Evolutionary conservation across 768 basidiomycete genomes (phyloP), one percentile per base, ranked within the genome.

Genomic region (Podaxis mareebaensis): DNA sequence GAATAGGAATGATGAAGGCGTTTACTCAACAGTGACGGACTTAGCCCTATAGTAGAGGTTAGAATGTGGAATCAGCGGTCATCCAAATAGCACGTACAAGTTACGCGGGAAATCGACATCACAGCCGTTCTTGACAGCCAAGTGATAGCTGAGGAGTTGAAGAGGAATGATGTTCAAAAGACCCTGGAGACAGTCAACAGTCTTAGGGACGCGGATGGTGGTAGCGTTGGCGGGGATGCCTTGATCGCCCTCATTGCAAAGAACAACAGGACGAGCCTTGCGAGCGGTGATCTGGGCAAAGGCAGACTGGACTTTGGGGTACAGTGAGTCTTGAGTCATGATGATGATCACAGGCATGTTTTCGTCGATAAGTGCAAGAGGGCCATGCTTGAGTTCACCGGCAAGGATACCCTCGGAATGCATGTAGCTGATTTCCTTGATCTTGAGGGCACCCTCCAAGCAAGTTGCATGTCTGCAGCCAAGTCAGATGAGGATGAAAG

Each of bases 21-120:
- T 59, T 79, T 85, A 91, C 81, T 91, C 89, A 49, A 83, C 82
- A 39, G 89, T 91, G 61, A 91, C 89, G 65, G 89, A 91, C 73
- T 91, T 91, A 62, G 89, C 89, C 79, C 89, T 90, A 67, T n/a
- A 3, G 66, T 49, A 38, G 53, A 39, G 53, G 66, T 64, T 30
- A 66, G 58, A 44, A 63, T 46, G 54, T 61, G 17, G 66, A 20
- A 30, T 53, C 48, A 24, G 60, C 12, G n/a, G 20, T 61, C 40
- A 58, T 13, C 55, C 8, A 20, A 49, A 63, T 60, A 63, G 61
- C 38, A 84, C 92, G 70, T 72, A 93, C 90, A 98, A 79, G 82
- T 98, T 98, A 72, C 96, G 84, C 48, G 96, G 96, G 89, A 97
- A 97, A 75, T 99, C 96, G 68, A 99, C 96, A 73, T 99, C 96